Percentiles rank a stretch among this genome's conserved stretches.
These are phyloP conservation scores for Martiniozyma abietophila DNA, from an alignment of 805 yeast species.

Conservation along the genomic window DNA sequence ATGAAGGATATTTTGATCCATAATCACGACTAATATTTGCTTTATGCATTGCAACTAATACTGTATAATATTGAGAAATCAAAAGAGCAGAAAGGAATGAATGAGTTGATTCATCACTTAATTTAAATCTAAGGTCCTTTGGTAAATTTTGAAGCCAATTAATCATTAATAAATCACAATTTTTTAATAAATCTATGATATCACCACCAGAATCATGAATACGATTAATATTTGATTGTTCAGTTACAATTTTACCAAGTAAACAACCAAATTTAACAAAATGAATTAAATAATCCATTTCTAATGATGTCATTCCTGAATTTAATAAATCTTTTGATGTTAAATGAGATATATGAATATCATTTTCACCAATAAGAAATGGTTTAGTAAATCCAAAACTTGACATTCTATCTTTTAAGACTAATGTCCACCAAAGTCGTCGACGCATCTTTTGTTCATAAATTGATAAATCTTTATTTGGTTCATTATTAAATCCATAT, in stretches of 20 bases:
- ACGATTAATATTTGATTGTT: constrained; percentile 63
- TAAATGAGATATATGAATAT: constrained; percentile 70
- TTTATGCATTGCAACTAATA: constrained; percentile 63
- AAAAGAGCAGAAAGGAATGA: constrained; percentile 48
- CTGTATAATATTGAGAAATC: constrained; percentile 62
- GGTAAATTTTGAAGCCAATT: constrained; percentile 68
- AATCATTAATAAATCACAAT: constrained; percentile 69
- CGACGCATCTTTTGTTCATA: constrained; percentile 20
- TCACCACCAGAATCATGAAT: constrained; percentile 39
- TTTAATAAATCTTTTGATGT: constrained; percentile 56
- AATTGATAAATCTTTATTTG: constrained; percentile 4
- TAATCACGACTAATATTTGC: constrained; percentile 45
- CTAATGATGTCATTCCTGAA: constrained; percentile 38
- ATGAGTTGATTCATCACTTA: constrained; percentile 44
- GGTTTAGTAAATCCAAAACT: constrained; percentile 75
- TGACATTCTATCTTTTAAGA: constrained; percentile 58
- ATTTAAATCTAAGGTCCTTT: constrained; percentile 49
- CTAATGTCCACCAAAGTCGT: constrained; percentile 61
- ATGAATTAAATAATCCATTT: constrained; percentile 52
- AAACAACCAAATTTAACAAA: constrained; percentile 60
- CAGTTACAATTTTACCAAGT: constrained; percentile 57
- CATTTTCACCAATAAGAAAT: constrained; percentile 54
- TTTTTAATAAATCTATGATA: constrained; percentile 34
- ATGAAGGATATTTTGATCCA: constrained; percentile 38
- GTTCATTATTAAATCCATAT: constrained; percentile 57